These are phyloP conservation scores for Celoporthe dispersa DNA, from an alignment of 2,329 filamentous ascomycete species.

Conservation along the genomic window DNA sequence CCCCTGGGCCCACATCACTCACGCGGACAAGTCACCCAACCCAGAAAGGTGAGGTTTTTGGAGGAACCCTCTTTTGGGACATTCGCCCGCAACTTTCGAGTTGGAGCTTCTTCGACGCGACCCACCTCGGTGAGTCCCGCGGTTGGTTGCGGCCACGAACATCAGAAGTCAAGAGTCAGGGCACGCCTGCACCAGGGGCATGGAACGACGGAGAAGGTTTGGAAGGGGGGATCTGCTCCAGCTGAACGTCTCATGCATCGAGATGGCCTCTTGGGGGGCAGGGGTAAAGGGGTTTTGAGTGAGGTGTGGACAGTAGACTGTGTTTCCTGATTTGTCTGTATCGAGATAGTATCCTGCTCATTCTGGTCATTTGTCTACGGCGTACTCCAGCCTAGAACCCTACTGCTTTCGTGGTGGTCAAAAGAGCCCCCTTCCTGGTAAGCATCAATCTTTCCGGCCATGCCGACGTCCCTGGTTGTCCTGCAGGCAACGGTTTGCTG, in stretches of 20 bases:
- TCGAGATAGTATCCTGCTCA: background rate
- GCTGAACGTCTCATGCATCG: slow-evolving; percentile 7
- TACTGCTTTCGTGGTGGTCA: background rate
- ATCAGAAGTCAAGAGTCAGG: slow-evolving; percentile 2
- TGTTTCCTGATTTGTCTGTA: slow-evolving; percentile 9
- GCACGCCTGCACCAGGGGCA: slow-evolving; percentile 14
- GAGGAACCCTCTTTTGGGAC: background rate
- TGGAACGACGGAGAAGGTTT: slow-evolving; percentile 8
- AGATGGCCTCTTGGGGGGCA: background rate
- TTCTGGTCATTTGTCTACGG: background rate
- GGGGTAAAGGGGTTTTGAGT: background rate
- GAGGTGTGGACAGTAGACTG: slow-evolving; percentile 16
- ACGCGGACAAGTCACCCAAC: slow-evolving; percentile 6
- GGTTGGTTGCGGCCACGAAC: slow-evolving; percentile 7
- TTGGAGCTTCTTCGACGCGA: slow-evolving; percentile 24
- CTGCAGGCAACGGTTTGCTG: slow-evolving; percentile 14
- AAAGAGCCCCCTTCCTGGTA: background rate
- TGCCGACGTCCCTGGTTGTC: background rate
- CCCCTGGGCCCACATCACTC: background rate
- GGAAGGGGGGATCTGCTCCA: slow-evolving; percentile 9
- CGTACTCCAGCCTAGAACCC: background rate
- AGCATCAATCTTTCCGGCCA: slow-evolving; percentile 6
- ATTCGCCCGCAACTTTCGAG: slow-evolving; percentile 6
- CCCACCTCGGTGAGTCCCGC: slow-evolving; percentile 26
- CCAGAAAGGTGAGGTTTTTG: slow-evolving; percentile 5